Evolutionary conservation across 169 alveolate species (phyloP), one percentile per base, ranked within the genome.

Genomic region (Cryptosporidium xiaoi): DNA sequence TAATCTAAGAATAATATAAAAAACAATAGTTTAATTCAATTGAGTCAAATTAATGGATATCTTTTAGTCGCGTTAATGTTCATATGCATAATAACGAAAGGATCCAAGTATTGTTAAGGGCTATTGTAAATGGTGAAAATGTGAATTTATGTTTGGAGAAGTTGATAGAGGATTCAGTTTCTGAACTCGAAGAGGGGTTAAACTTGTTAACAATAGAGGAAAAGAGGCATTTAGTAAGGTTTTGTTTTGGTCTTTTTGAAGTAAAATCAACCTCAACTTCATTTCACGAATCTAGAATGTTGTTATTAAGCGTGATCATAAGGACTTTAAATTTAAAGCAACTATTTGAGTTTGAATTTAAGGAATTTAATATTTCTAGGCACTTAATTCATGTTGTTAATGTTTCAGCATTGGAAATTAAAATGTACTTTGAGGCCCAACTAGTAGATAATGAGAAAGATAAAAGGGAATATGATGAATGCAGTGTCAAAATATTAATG

Each of bases 231-330:
- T n/a, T 69, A 2, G 50, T 34, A 0, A 69, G 51, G 36, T 69
- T 69, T 40, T 51, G 67, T 31, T 33, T 69, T 10, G 66, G 66
- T 29, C 44, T 69, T 10, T 29, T 69, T 46, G 68, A 69, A 16
- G 3, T 55, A 20, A 69, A 69, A 31, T 69, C 83, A 3, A 33
- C 29, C 10, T 69, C 83, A 3, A 69, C 46, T n/a, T 51, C 68
- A 8, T 56, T 69, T 34, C 83, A 69, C 20, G 66, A 69, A 24
- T 60, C 67, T 13, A 69, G 83, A 40, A 51, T 69, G 65, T 24
- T 66, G n/a, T 55, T 69, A 40, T 33, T 69, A 18, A 48, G 40
- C 5, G 29, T 69, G 16, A 3, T 69, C 7, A 24, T 69, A 20
- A 53, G 60, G 31, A 51, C 46, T 36, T 16, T 31, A 33, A 46